Base-by-base conservation (phyloP, 257 asterid species). In the Nemophila menziesii region DNA sequence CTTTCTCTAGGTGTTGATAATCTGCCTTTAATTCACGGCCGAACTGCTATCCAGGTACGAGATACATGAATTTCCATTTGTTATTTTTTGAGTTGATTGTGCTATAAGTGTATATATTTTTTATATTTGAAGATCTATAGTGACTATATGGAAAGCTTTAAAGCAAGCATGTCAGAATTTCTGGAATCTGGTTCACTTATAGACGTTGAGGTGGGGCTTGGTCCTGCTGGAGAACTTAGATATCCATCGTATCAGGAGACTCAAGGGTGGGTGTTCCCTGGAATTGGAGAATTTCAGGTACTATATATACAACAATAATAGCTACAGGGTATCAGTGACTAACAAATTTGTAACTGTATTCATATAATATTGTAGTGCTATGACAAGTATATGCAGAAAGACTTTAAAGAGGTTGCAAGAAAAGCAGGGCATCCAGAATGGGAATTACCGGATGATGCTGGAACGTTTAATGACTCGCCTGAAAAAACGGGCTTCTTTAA, bases 201-300 rank as follows among this genome's bases (percentile, higher is more conserved):
- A 3, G 97, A 86, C 63, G 57, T 82, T 53, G 97, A 86, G 65
- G 77, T 82, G 6, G 97, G 96, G 43, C 63, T 82, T 20, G 97
- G 97, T 41, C 94, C 94, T 10, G 87, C 92, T 0, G 97, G 97
- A 15, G 94, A 86, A 50, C 87, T 86, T 37, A 62, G 93, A 38
- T 82, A 82, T 49, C 93, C 97, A 1, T 79, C 97, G 1, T 82
- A 82, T 49, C 77, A 79, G 11, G 65, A 72, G 65, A 58, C 71
- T 46, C 92, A 72, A 24, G 97, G 94, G 46, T 82, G 93, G 96
- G 15, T 22, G 24, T 86, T 66, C 59, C 96, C 94, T 0, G 93
- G 93, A 16, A 74, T 82, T 11, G 94, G 92, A 50, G 92, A 82
- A 63, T 82, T 82, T 46, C 94, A 76, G 67, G 93, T 82, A 22